Conservation (phyloP, 345 rosid species). For the Murraya paniculata region DNA sequence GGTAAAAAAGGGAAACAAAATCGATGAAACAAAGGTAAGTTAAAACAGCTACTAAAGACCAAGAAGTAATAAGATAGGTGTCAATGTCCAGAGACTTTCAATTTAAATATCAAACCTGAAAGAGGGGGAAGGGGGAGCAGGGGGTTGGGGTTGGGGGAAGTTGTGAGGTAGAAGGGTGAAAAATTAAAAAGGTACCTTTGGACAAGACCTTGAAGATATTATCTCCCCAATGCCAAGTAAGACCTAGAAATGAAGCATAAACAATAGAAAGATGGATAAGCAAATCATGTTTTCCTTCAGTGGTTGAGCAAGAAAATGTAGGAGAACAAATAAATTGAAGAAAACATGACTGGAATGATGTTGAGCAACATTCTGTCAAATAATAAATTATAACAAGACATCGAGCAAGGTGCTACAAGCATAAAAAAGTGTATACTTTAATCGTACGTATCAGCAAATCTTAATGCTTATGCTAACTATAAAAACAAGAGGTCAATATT, state of each 20-base stretch:
- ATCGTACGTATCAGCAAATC: background rate
- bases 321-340: background rate
- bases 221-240: constrained; percentile 88
- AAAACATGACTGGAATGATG: background rate
- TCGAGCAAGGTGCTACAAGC: background rate
- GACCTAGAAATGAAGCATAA: constrained; percentile 40
- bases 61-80: background rate
- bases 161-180: background rate
- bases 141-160: too few species aligned
- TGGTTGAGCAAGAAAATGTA: background rate
- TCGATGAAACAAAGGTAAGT: background rate
- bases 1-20: constrained; percentile 3
- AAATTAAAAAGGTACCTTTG: constrained; percentile 49
- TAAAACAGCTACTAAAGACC: background rate
- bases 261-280: background rate
- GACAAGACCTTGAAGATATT: constrained; percentile 72
- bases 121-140: too few species aligned
- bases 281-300: constrained; percentile 4
- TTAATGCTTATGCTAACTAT: background rate
- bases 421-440: background rate
- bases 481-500: background rate
- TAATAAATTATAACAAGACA: background rate
- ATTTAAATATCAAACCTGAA: background rate
- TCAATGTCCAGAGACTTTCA: background rate
- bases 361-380: background rate